Evolutionary conservation across 495 filamentous ascomycete genomes (phyloP).

Genomic region (Neurospora sp.): DNA sequence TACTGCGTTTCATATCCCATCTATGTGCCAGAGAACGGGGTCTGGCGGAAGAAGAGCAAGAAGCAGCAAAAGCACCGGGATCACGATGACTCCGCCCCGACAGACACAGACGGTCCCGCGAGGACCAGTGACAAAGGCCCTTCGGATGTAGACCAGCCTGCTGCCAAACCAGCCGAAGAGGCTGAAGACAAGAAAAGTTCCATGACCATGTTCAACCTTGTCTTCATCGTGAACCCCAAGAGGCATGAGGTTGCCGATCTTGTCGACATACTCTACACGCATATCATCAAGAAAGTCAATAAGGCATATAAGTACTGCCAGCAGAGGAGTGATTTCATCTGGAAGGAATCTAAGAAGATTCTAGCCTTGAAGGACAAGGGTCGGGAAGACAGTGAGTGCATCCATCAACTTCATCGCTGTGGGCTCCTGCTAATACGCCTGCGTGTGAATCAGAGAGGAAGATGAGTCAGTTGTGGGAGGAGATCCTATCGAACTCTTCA

Average conservation of each 20-base stretch:
- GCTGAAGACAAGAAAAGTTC: slow-evolving; percentile 44
- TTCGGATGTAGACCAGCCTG: slow-evolving; percentile 23
- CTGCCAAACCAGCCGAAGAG: slow-evolving; percentile 31
- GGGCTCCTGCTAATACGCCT: slow-evolving; percentile 2
- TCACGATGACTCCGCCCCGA: slow-evolving; percentile 15
- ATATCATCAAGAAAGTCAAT: slow-evolving; percentile 81
- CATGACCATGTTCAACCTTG: slow-evolving; percentile 96
- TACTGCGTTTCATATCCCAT: slow-evolving; percentile 82
- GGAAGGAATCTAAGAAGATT: slow-evolving; percentile 74
- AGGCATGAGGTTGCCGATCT: slow-evolving; percentile 64
- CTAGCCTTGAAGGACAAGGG: slow-evolving; percentile 67
- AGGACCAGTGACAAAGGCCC: slow-evolving; percentile 12
- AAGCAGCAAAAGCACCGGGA: slow-evolving; percentile 15
- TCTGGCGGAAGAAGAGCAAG: slow-evolving; percentile 73
- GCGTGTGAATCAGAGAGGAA: slow-evolving; percentile 31
- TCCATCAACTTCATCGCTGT: not conserved
- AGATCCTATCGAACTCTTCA: slow-evolving; percentile 66
- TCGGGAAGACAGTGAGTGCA: slow-evolving; percentile 55
- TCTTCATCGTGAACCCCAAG: slow-evolving; percentile 79
- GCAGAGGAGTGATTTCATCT: slow-evolving; percentile 76
- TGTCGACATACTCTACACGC: slow-evolving; percentile 70
- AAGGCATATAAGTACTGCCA: slow-evolving; percentile 88
- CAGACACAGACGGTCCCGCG: slow-evolving; percentile 2
- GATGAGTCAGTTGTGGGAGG: slow-evolving; percentile 50
- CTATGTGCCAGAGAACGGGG: slow-evolving; percentile 75